Evolutionary conservation across 495 filamentous ascomycete species (phyloP).

Genomic region (Lichina pygmaea): DNA sequence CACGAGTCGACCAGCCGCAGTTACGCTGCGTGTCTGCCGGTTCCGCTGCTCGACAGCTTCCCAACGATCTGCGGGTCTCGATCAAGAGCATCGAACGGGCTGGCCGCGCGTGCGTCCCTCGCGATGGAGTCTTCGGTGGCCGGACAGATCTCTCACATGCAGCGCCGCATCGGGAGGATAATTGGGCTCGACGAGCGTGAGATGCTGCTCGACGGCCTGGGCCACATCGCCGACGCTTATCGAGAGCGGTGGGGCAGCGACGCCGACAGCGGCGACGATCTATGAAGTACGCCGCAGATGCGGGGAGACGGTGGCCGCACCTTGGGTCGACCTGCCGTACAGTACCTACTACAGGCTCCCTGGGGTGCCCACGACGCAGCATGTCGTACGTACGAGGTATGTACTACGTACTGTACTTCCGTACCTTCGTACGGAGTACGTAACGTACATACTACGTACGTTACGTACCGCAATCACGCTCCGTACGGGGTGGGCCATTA

Average conservation of each 20-base stretch:
- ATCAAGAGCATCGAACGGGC: conserved; percentile 12
- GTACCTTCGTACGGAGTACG: background rate
- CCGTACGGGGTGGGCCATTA: no score
- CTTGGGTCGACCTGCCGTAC: background rate
- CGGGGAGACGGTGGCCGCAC: no score
- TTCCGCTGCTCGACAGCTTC: conserved; percentile 66
- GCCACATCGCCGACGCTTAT: conserved; percentile 65
- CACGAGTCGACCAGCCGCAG: background rate
- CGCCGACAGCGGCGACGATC: conserved; percentile 59
- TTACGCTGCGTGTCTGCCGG: conserved; percentile 7
- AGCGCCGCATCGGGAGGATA: conserved; percentile 25
- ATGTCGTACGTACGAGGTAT: background rate
- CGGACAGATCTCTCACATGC: conserved; percentile 35
- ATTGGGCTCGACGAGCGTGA: conserved; percentile 59
- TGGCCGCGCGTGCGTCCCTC: conserved; percentile 33
- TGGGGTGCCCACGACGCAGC: background rate
- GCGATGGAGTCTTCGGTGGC: conserved; percentile 49
- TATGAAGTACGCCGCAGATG: conserved; percentile 1
- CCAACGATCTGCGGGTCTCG: conserved; percentile 28
- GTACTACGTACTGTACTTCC: background rate
- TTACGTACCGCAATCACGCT: no score
- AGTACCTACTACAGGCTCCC: background rate
- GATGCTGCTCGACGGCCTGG: conserved; percentile 52
- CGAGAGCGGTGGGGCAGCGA: conserved; percentile 76
- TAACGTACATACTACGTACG: no score